Evolutionary conservation across 305 asterid species (phyloP).

Genomic region (Rubia tinctorum): DNA sequence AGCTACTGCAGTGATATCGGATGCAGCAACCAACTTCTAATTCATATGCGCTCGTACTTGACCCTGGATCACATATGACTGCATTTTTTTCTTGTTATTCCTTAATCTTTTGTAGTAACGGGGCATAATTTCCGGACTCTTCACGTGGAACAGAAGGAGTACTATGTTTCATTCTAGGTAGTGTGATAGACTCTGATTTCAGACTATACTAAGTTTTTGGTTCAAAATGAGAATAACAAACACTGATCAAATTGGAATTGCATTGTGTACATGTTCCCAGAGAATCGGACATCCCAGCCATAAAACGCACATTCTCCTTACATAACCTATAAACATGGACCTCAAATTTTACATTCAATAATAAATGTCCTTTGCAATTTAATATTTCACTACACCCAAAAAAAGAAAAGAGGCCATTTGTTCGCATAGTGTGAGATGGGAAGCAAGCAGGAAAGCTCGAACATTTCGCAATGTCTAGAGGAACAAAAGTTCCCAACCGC

Average conservation of each 20-base stretch:
- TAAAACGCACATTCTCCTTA: background rate
- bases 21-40: too few relatives aligned
- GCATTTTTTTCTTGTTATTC: too few relatives aligned
- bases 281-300: background rate
- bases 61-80: background rate
- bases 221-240: too few relatives aligned
- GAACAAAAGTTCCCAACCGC: background rate
- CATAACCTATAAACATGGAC: background rate
- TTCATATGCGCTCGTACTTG: too few relatives aligned
- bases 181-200: background rate
- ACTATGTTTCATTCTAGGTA: too few relatives aligned
- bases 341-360: background rate
- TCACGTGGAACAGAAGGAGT: background rate
- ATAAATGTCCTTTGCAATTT: background rate
- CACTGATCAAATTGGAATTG: too few relatives aligned
- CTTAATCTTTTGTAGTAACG: too few relatives aligned
- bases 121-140: background rate
- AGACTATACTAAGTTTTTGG: background rate
- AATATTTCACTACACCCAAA: background rate
- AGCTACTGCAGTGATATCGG: too few relatives aligned
- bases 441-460: conserved; percentile 3
- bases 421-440: background rate
- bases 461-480: background rate
- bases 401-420: background rate
- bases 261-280: background rate